Evolutionary conservation across 257 asterid genomes (phyloP).

Genomic region (Salvia rosmarinus): DNA sequence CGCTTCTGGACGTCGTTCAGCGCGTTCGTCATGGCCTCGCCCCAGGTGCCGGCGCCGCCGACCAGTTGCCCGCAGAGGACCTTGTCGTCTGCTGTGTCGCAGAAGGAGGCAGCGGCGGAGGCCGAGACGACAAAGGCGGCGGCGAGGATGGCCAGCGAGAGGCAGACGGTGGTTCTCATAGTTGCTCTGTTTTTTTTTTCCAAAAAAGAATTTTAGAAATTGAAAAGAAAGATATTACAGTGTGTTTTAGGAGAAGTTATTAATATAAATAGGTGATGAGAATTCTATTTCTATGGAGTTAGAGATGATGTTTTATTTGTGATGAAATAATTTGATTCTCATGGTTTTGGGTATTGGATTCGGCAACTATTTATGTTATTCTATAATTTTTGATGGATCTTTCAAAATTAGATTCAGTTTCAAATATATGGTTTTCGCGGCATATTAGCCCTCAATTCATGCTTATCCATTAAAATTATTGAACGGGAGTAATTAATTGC

Average conservation of each 20-base stretch:
- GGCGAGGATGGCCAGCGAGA: conserved; percentile 24
- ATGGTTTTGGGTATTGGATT: background rate
- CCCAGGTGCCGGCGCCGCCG: conserved; percentile 33
- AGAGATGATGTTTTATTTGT: background rate
- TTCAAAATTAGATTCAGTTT: conserved; percentile 15
- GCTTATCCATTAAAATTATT: conserved; percentile 8
- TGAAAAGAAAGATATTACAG: background rate
- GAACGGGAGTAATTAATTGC: background rate
- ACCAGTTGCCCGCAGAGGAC: conserved; percentile 29
- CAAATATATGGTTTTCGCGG: background rate
- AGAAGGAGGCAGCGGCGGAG: conserved; percentile 21
- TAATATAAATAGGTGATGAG: conserved; percentile 7
- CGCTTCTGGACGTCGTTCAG: conserved; percentile 7
- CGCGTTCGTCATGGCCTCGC: conserved; percentile 38
- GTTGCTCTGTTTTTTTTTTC: background rate
- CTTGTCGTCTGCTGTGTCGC: conserved; percentile 31
- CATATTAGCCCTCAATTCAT: conserved; percentile 2
- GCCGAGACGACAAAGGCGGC: conserved; percentile 7
- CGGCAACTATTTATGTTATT: background rate
- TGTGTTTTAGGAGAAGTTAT: conserved; percentile 3
- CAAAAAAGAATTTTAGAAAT: background rate
- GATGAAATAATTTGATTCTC: conserved; percentile 14
- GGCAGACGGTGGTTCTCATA: conserved; percentile 12
- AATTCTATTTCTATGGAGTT: background rate
- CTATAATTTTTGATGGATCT: background rate